Evolutionary conservation across 805 yeast species (phyloP).

Genomic region (Candida coleopterorum): DNA sequence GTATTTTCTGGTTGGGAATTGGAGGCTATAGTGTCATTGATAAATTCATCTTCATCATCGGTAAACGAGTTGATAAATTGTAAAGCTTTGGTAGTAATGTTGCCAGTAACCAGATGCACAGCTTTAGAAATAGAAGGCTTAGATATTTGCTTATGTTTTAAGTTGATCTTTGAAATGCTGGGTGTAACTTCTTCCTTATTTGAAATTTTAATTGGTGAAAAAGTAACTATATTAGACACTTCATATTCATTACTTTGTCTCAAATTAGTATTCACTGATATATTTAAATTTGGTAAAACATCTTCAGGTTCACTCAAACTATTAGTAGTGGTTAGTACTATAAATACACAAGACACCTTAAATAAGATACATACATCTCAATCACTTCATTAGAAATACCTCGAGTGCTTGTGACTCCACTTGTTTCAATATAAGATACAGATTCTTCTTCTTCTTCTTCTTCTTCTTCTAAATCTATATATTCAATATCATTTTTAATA

Average conservation of each 20-base stretch:
- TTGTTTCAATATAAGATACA: not conserved
- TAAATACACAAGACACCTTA: not conserved
- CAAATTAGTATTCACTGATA: no score
- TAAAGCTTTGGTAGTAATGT: no score
- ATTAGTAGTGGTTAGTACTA: not conserved
- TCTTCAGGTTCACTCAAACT: not conserved
- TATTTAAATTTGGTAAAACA: no score
- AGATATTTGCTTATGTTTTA: no score
- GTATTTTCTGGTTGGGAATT: slow-evolving; percentile 1
- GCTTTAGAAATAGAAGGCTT: no score
- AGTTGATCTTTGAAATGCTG: no score
- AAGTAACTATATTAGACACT: no score
- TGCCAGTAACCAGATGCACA: no score
- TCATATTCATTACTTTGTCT: no score
- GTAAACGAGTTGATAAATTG: no score
- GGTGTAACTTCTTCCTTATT: no score
- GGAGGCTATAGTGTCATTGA: not conserved
- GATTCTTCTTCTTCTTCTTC: slow-evolving; percentile 3
- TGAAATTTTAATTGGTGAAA: no score
- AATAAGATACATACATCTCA: slow-evolving; percentile 1
- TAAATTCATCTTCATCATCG: not conserved
- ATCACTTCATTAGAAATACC: not conserved
- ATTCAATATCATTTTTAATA: not conserved
- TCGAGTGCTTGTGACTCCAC: not conserved
- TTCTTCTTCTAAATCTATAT: slow-evolving; percentile 2